Base-by-base conservation (phyloP, 495 filamentous ascomycete genomes). In the Aspergillus kassunensis region DNA sequence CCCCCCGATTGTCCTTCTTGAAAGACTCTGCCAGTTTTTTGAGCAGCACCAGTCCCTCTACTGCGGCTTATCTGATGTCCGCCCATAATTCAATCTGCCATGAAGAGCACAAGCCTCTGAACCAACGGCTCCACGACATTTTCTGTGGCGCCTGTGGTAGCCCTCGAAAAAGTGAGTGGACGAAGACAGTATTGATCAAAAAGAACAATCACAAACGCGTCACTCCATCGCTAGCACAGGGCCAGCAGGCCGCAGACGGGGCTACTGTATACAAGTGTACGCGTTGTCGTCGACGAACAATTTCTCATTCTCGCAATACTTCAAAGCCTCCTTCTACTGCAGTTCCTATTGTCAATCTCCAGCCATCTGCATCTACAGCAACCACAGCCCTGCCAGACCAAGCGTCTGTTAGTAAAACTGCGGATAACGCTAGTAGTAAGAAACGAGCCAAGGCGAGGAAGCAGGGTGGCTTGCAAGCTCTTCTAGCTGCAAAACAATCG, bases 391-490 rank as follows among this genome's bases (percentile, higher is more conserved):
- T 43, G 34, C 42, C 48, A 2, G 29, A 29, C 9, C 40, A 34
- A 1, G 21, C 36, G 27, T 30, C 52, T 34, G 51, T 24, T 21
- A 53, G 39, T 51, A 70, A 70, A 34, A 45, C 61, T 15, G 62
- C 42, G 5, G 71, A 74, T 0, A 83, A 80, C 58, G 65, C 72
- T 18, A 80, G 59, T 60, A 85, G 79, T 65, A 84, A 78, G 58
- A 80, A 81, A 47, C 65, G 81, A 62, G 80, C 78, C 20, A 83
- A 83, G 51, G 66, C 76, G 18, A 61, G 82, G 20, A 85, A 84
- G 52, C 72, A 82, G 50, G 74, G 77, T 12, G 74, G 80, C 2
- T 63, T 85, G n/a, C 79, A 82, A 61, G 77, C 79, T 36, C 57
- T 82, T 18, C 61, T 85, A 16, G 78, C 76, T 13, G 75, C 79